Conservation (phyloP, 2,329 filamentous ascomycete genomes). For the Calcarisporium arbuscula region DNA sequence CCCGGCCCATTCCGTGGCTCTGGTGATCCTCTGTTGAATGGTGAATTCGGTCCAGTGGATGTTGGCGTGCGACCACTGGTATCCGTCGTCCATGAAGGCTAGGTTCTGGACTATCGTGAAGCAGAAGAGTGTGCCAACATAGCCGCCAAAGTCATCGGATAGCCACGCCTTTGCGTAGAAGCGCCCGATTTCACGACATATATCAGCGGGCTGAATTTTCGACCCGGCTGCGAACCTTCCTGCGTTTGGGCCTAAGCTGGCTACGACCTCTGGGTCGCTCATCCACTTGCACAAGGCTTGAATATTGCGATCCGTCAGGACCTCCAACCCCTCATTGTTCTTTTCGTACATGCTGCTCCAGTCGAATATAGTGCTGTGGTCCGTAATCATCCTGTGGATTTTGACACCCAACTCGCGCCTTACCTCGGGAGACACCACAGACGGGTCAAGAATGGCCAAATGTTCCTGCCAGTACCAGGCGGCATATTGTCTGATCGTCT, state of each 20-base stretch:
- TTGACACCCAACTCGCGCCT: conserved; percentile 26
- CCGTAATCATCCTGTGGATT: conserved; percentile 31
- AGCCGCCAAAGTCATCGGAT: conserved; percentile 24
- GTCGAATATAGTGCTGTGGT: conserved; percentile 28
- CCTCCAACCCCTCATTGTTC: conserved; percentile 35
- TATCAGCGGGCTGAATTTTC: conserved; percentile 18
- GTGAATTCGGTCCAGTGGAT: conserved; percentile 29
- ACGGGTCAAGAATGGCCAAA: conserved; percentile 25
- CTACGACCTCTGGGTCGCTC: conserved; percentile 23
- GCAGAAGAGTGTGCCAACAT: conserved; percentile 34
- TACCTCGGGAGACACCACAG: conserved; percentile 16
- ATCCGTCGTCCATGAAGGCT: conserved; percentile 31
- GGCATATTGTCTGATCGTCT: conserved; percentile 31
- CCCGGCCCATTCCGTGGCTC: conserved; percentile 29
- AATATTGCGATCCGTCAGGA: conserved; percentile 33
- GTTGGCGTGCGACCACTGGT: conserved; percentile 29
- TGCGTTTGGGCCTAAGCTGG: conserved; percentile 21
- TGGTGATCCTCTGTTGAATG: conserved; percentile 26
- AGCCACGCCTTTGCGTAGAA: conserved; percentile 34
- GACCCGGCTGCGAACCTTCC: conserved; percentile 23
- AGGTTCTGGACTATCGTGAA: conserved; percentile 37
- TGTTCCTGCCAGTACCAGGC: conserved; percentile 42
- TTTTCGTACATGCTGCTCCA: conserved; percentile 35
- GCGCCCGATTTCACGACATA: conserved; percentile 31
- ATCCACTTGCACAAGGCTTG: conserved; percentile 29